These are phyloP conservation scores for Hymenoscyphus infarciens DNA, from an alignment of 2,329 filamentous ascomycete species.

Conservation along the genomic window DNA sequence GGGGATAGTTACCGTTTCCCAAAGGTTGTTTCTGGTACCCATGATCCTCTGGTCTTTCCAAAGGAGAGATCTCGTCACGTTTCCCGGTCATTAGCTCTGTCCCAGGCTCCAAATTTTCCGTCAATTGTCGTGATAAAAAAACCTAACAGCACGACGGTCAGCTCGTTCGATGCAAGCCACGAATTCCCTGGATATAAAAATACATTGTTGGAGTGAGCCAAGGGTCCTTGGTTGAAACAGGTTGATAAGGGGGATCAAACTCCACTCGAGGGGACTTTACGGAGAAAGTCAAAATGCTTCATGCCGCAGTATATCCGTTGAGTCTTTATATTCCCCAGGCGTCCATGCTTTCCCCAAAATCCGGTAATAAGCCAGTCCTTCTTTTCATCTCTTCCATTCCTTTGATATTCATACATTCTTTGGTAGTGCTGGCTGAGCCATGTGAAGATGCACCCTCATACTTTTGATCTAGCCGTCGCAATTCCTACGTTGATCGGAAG, in stretches of 20 bases:
- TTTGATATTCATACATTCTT: not conserved
- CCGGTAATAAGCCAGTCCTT: not conserved
- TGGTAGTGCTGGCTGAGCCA: not conserved
- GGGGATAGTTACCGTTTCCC: no score
- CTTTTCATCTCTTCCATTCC: not conserved
- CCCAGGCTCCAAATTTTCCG: not conserved
- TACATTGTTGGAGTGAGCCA: not conserved
- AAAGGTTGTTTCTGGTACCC: no score
- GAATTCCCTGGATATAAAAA: not conserved
- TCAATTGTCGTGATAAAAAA: not conserved
- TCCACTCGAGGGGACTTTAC: not conserved
- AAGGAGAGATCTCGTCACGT: no score
- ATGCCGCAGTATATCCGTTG: conserved; percentile 1
- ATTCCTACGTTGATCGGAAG: conserved; percentile 8
- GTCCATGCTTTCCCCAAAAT: conserved; percentile 3
- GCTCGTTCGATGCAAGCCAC: not conserved
- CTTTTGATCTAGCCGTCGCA: conserved; percentile 10
- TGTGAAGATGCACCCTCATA: not conserved
- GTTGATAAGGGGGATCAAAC: not conserved
- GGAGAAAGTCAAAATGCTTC: conserved; percentile 2
- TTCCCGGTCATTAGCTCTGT: no score
- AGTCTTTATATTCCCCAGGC: not conserved
- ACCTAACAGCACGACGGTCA: not conserved
- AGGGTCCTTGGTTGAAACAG: conserved; percentile 1
- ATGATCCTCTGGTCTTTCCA: no score